phyloP scores from a whole-genome alignment of 345 rosid genomes.

The Pistacia integerrima region DNA sequence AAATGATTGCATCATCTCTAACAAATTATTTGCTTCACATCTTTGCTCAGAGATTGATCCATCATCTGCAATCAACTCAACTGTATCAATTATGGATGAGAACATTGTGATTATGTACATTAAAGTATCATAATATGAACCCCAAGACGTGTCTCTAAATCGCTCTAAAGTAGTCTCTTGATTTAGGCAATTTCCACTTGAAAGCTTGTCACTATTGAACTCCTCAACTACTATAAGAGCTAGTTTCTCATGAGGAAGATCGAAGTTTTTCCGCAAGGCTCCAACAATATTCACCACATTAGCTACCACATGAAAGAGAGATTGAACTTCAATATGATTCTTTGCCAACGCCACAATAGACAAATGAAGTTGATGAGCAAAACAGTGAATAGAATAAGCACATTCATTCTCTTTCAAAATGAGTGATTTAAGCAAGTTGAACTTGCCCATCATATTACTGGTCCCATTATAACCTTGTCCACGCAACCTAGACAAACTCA shows the following conservation, averaged over 20 bases:
- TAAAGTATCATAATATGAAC: not conserved
- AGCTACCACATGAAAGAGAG: not conserved
- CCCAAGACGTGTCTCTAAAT: not conserved
- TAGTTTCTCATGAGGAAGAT: not conserved
- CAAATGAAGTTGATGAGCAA: not conserved
- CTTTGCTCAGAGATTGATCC: not conserved
- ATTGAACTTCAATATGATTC: not conserved
- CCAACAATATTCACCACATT: no score
- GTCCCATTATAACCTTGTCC: not conserved
- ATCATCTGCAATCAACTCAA: not conserved
- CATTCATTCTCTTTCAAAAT: not conserved
- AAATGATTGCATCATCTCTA: not conserved
- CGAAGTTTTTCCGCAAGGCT: not conserved
- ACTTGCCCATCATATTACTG: not conserved
- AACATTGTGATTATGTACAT: not conserved
- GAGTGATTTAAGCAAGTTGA: not conserved
- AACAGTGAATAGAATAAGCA: not conserved
- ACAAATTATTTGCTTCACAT: not conserved
- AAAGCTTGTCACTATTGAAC: not conserved
- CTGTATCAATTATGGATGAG: not conserved
- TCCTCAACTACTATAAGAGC: not conserved
- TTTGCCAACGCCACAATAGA: not conserved
- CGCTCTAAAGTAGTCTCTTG: not conserved
- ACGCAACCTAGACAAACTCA: not conserved
- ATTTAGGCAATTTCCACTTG: not conserved